Evolutionary conservation across 805 yeast genomes (phyloP).

Genomic region (Scheffersomyces lignosus): DNA sequence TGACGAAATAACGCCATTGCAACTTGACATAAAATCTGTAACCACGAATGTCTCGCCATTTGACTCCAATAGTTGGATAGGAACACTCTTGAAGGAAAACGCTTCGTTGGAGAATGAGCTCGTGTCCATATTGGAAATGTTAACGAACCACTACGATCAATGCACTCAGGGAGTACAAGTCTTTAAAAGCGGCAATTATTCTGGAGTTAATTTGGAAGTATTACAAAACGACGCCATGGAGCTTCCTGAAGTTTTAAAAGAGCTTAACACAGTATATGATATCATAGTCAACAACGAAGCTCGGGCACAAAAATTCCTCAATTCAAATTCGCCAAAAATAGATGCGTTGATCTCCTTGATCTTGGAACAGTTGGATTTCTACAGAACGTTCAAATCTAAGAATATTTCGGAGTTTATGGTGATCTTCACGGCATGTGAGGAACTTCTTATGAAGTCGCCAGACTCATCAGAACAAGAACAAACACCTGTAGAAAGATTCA

Average conservation of each 20-base stretch:
- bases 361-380: conserved; percentile 15
- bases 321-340: conserved; percentile 11
- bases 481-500: conserved; percentile 16
- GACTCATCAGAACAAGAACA: conserved; percentile 8
- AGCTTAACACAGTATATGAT: conserved; percentile 41
- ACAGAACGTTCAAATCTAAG: conserved; percentile 21
- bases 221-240: conserved; percentile 55
- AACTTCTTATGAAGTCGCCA: conserved; percentile 11
- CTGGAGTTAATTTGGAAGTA: conserved; percentile 40
- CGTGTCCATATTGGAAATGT: conserved; percentile 65
- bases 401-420: conserved; percentile 26
- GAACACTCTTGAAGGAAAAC: conserved; percentile 40
- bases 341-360: conserved; percentile 15
- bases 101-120: conserved; percentile 61
- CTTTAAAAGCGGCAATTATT: conserved; percentile 24
- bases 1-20: conserved; percentile 19
- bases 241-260: conserved; percentile 53
- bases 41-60: conserved; percentile 4
- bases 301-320: conserved; percentile 25
- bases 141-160: conserved; percentile 83
- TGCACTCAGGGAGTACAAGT: conserved; percentile 51
- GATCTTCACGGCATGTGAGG: conserved; percentile 15
- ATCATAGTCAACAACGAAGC: conserved; percentile 35
- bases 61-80: conserved; percentile 17
- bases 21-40: conserved; percentile 12